These are phyloP conservation scores for Anisogramma anomala DNA, from an alignment of 2,329 filamentous ascomycete species.

Conservation along the genomic window DNA sequence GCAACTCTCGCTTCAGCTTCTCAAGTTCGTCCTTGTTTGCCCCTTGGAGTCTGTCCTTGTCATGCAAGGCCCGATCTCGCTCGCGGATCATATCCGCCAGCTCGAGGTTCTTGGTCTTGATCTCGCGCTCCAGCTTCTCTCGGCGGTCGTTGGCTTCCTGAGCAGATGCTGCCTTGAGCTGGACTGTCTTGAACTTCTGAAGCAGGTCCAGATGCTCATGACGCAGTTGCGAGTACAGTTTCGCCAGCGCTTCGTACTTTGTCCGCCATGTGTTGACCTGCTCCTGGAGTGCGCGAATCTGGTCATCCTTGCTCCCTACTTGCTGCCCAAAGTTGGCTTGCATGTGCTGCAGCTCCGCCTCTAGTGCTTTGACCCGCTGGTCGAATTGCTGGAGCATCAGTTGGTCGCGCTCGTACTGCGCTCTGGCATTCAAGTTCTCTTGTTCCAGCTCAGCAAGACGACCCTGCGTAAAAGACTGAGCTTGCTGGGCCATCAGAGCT, in stretches of 20 bases:
- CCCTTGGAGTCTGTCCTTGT: conserved; percentile 77
- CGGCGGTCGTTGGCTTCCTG: conserved; percentile 92
- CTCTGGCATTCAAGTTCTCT: conserved; percentile 85
- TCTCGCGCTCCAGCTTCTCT: conserved; percentile 90
- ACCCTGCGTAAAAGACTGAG: conserved; percentile 87
- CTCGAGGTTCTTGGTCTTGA: conserved; percentile 99
- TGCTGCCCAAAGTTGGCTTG: conserved; percentile 78
- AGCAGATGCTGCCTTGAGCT: conserved; percentile 90
- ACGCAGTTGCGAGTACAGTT: conserved; percentile 90
- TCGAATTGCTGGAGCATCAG: conserved; percentile 96
- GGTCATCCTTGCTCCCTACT: conserved; percentile 80
- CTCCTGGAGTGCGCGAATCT: conserved; percentile 84
- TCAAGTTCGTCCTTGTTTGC: conserved; percentile 88
- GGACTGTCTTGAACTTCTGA: conserved; percentile 91
- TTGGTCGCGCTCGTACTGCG: conserved; percentile 95
- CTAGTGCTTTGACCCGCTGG: conserved; percentile 81
- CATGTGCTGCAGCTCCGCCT: conserved; percentile 73
- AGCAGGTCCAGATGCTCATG: conserved; percentile 91
- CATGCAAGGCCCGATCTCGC: conserved; percentile 82
- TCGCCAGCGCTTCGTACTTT: conserved; percentile 93
- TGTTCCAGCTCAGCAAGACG: conserved; percentile 90
- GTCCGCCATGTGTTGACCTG: conserved; percentile 96
- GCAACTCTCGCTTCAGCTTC: conserved; percentile 85
- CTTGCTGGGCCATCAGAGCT: conserved; percentile 76
- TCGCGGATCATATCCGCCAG: conserved; percentile 97